Conservation (phyloP, 177 flowering plant genomes). For the Tripterygium wilfordii region DNA sequence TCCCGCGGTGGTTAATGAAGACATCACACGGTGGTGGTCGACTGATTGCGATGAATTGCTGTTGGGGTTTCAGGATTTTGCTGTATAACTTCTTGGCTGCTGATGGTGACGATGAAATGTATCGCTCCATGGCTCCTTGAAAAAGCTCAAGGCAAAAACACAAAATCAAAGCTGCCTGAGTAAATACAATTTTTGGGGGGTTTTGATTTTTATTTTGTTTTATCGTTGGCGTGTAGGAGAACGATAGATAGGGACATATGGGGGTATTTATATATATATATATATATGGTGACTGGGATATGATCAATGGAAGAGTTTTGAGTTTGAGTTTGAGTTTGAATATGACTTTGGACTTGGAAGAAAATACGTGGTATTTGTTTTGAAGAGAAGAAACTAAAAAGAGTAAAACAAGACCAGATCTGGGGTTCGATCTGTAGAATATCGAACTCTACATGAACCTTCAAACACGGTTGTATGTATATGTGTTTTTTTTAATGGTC, state of each 20-base stretch:
- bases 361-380: constrained; percentile 1
- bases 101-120: not conserved
- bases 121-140: constrained; percentile 14
- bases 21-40: constrained; percentile 22
- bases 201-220: too few species aligned
- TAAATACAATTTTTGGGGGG: too few species aligned
- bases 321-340: too few species aligned
- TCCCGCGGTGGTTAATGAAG: constrained; percentile 39
- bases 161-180: too few species aligned
- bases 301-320: not conserved
- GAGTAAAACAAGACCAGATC: too few species aligned
- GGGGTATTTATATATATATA: too few species aligned
- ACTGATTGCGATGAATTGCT: not conserved
- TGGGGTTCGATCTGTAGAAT: too few species aligned
- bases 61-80: not conserved
- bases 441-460: not conserved
- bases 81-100: not conserved
- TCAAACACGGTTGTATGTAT: constrained; percentile 16
- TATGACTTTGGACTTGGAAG: not conserved
- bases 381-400: not conserved
- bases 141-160: not conserved
- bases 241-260: too few species aligned
- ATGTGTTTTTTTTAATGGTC: too few species aligned
- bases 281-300: not conserved
- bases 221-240: too few species aligned